Evolutionary conservation across 1,139 yeast genomes (phyloP), one percentile per base, ranked within the genome.

Genomic region (Debaryomyces subglobosus): DNA sequence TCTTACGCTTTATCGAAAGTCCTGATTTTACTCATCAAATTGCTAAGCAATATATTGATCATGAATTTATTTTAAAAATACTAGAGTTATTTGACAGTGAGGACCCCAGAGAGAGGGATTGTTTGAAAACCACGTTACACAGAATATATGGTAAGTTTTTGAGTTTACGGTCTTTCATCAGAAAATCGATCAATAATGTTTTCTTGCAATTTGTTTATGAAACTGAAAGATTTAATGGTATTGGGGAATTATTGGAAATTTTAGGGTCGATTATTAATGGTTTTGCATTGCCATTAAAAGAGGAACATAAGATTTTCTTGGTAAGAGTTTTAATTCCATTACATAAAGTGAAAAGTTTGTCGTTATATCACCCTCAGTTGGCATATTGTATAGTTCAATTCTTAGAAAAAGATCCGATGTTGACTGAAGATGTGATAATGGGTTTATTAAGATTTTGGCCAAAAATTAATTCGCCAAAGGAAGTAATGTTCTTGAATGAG

Each of bases 301-400:
- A 92, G 62, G 99, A 94, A 68, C 99, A 94, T 71, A 94, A 94
- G 69, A 84, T 89, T 13, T 94, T 95, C 61, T 73, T 94, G 56
- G 85, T 90, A 29, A 79, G 97, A 51, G 92, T 92, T n/a, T 78
- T 94, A 61, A 78, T 94, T 34, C 99, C 99, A 24, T 74, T 94
- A 65, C 99, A 94, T 69, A 94, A 95, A 67, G 96, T 90, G 10
- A 86, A 92, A 63, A 83, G 96, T 48, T 75, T 94, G 51, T 86
- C 96, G 10, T 74, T 92, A 54, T 94, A 92, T 66, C 99, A 94
- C 65, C 97, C 99, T 37, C 99, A 95, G 68, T 77, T 94, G 58
- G 97, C 98, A 10, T 94, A 94, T 69, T 94, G 99, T 72, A 89
- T 95, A 48, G 96, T 95, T 13, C 99, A 94, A 71, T 94, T 94